A percentile compares a stretch with the other conserved stretches of the same genome.
Evolutionary conservation across 1,139 yeast genomes (phyloP).

Genomic region (Ogataea hybrid): DNA sequence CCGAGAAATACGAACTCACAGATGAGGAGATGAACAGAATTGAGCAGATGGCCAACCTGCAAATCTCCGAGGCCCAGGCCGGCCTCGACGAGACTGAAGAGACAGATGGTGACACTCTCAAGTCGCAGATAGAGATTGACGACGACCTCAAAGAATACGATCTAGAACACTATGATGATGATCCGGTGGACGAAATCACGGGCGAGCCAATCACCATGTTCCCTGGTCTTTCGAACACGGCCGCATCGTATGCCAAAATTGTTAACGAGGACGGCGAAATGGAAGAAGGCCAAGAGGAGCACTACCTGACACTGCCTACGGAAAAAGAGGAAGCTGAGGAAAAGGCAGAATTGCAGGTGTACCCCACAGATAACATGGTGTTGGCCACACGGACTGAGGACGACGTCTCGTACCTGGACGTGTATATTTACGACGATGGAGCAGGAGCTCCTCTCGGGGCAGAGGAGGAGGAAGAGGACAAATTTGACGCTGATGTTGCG

Average conservation of each 20-base stretch:
- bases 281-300: conserved; percentile 41
- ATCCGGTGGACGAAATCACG: conserved; percentile 45
- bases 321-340: conserved; percentile 68
- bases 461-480: conserved; percentile 59
- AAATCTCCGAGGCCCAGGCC: conserved; percentile 70
- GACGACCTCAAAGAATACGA: conserved; percentile 88
- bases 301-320: conserved; percentile 73
- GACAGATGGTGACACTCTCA: conserved; percentile 33
- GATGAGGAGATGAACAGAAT: conserved; percentile 94
- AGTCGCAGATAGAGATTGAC: conserved; percentile 59
- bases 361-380: conserved; percentile 86
- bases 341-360: conserved; percentile 78
- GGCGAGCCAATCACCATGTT: conserved; percentile 60
- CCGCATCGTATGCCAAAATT: conserved; percentile 40
- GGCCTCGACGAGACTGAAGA: conserved; percentile 49
- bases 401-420: conserved; percentile 88
- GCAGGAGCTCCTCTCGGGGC: conserved; percentile 73
- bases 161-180: conserved; percentile 80
- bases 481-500: conserved; percentile 62
- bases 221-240: conserved; percentile 62
- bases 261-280: conserved; percentile 43
- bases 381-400: conserved; percentile 96
- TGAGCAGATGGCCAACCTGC: conserved; percentile 78
- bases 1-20: conserved; percentile 81
- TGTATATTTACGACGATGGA: conserved; percentile 93